phyloP scores from a whole-genome alignment of 2,329 filamentous ascomycete genomes.

The Bipolaris gigantea region DNA sequence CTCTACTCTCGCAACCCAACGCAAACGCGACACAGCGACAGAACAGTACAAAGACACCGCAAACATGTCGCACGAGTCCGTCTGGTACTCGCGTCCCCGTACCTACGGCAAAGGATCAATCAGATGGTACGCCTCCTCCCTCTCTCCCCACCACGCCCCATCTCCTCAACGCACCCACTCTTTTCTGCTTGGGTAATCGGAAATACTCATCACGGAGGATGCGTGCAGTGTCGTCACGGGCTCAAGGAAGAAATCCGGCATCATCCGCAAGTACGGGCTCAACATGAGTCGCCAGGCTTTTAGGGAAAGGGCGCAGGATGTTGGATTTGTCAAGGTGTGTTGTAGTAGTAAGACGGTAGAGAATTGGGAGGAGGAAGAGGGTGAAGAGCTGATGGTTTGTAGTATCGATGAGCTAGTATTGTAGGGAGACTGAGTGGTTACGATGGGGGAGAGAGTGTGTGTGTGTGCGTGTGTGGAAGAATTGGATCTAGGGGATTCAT shows the following conservation, averaged over 20 bases:
- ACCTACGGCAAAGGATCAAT: constrained; percentile 94
- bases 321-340: constrained; percentile 66
- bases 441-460: too few relatives aligned
- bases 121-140: constrained; percentile 65
- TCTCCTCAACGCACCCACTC: too few relatives aligned
- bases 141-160: not conserved
- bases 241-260: constrained; percentile 65
- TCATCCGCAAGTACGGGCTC: constrained; percentile 98
- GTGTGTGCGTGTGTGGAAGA: too few relatives aligned
- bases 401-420: not conserved
- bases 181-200: too few relatives aligned
- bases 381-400: not conserved
- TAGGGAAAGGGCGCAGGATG: constrained; percentile 66
- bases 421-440: too few relatives aligned
- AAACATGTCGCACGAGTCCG: constrained; percentile 46
- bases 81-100: constrained; percentile 97
- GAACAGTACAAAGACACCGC: too few relatives aligned
- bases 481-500: not conserved
- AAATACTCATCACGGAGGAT: too few relatives aligned
- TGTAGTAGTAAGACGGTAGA: not conserved
- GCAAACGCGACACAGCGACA: too few relatives aligned
- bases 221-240: constrained; percentile 30
- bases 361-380: not conserved
- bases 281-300: constrained; percentile 74
- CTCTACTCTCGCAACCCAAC: too few relatives aligned